phyloP scores from a whole-genome alignment of 441 rosid genomes.

The Corymbia calophylla region DNA sequence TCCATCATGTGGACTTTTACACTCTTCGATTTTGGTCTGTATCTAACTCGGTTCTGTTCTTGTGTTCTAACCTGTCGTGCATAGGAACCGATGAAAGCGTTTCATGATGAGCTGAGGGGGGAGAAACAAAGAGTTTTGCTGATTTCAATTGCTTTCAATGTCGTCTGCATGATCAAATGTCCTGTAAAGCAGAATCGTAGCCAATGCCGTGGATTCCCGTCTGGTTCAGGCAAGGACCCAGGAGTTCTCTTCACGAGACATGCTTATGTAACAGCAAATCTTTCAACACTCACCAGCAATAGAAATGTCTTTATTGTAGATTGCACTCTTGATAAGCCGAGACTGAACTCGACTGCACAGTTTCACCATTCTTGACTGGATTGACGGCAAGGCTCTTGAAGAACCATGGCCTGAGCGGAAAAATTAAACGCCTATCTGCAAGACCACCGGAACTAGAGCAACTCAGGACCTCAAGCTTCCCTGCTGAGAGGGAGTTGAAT shows the following conservation, averaged over 20 bases:
- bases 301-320: neutral
- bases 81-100: neutral
- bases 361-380: neutral
- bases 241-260: neutral
- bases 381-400: neutral
- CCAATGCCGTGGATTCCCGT: neutral
- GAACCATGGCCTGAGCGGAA: neutral
- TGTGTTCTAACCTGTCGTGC: neutral
- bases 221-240: neutral
- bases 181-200: too few relatives aligned
- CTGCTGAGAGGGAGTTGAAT: too few relatives aligned
- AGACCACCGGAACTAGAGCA: neutral
- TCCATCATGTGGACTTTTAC: neutral
- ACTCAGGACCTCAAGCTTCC: too few relatives aligned
- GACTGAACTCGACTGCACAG: neutral
- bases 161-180: neutral
- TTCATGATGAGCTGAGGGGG: neutral
- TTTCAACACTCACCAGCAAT: neutral
- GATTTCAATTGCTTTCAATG: too few relatives aligned
- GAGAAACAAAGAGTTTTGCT: too few relatives aligned
- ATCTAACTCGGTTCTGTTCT: neutral
- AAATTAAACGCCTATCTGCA: neutral
- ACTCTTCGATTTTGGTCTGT: neutral
- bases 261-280: neutral
- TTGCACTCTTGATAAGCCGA: neutral